A percentile compares a stretch with the other conserved stretches of the same genome.
Evolutionary conservation across 176 grass and related monocot genomes (phyloP).

Genomic region (Miscanthus lutarioriparius): DNA sequence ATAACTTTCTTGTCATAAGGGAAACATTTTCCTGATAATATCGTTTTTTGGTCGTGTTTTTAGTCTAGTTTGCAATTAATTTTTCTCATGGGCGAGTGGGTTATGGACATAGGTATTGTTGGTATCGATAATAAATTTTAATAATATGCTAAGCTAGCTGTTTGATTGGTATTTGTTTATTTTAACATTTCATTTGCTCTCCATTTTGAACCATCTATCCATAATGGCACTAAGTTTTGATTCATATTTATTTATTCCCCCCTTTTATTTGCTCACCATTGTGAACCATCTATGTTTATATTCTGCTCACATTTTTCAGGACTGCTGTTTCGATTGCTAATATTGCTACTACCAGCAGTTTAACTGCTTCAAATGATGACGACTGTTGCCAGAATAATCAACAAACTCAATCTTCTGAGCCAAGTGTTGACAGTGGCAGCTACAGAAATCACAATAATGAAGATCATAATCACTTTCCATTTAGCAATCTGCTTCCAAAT

Average conservation of each 20-base stretch:
- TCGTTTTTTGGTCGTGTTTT: neutral
- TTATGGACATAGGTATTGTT: neutral
- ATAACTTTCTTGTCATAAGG: neutral
- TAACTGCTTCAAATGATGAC: slow-evolving; percentile 34
- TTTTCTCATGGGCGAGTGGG: neutral
- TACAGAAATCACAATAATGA: slow-evolving; percentile 25
- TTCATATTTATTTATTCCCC: neutral
- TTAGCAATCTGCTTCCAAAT: slow-evolving; percentile 69
- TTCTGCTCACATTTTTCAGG: slow-evolving; percentile 39
- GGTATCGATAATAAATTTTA: neutral
- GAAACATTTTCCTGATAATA: neutral
- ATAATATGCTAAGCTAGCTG: neutral
- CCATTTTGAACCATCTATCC: neutral
- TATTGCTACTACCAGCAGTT: slow-evolving; percentile 39
- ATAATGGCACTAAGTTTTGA: slow-evolving; percentile 20
- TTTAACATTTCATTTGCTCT: neutral
- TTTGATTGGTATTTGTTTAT: slow-evolving; percentile 9
- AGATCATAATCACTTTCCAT: slow-evolving; percentile 55
- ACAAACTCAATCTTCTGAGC: slow-evolving; percentile 17
- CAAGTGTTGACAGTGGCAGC: slow-evolving; percentile 28
- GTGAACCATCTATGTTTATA: neutral
- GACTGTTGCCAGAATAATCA: slow-evolving; percentile 28
- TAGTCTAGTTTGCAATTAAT: neutral
- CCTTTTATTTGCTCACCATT: neutral
- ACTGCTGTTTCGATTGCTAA: slow-evolving; percentile 60